phyloP scores from a whole-genome alignment of 495 filamentous ascomycete genomes.

The Neurospora discreta region DNA sequence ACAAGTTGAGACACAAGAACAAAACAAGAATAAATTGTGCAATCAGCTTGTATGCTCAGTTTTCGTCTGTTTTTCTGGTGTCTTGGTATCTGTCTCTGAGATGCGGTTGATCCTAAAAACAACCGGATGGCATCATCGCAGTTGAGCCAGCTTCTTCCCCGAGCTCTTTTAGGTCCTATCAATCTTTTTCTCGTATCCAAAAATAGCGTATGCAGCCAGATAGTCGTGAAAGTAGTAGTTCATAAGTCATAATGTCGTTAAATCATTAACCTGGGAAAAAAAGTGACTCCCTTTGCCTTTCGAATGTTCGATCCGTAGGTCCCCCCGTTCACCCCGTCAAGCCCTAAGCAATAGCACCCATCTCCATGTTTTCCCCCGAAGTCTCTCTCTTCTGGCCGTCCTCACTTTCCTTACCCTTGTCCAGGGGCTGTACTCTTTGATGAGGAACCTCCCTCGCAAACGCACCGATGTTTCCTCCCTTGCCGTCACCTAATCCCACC shows the following conservation, averaged over 20 bases:
- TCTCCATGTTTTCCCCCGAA: background rate
- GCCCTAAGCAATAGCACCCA: background rate
- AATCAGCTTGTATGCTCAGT: background rate
- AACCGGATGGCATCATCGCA: background rate
- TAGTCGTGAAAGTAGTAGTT: background rate
- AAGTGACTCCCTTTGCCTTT: background rate
- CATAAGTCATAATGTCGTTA: background rate
- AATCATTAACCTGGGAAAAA: background rate
- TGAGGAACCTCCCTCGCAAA: background rate
- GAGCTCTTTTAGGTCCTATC: background rate
- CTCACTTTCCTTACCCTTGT: background rate
- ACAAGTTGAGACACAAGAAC: background rate
- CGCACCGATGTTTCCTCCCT: background rate
- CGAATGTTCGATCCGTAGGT: background rate
- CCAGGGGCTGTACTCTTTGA: background rate
- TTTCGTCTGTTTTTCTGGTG: background rate
- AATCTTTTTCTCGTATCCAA: background rate
- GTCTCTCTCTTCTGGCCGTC: background rate
- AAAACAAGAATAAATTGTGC: background rate
- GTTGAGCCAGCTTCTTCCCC: background rate
- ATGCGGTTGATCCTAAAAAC: background rate
- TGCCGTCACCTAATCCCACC: slow-evolving; percentile 10
- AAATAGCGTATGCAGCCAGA: background rate
- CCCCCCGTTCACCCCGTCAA: too few species aligned
- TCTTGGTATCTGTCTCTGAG: background rate